phyloP scores from a whole-genome alignment of 1,284 basidiomycete species.

The Cutaneotrichosporon cyanovorans region DNA sequence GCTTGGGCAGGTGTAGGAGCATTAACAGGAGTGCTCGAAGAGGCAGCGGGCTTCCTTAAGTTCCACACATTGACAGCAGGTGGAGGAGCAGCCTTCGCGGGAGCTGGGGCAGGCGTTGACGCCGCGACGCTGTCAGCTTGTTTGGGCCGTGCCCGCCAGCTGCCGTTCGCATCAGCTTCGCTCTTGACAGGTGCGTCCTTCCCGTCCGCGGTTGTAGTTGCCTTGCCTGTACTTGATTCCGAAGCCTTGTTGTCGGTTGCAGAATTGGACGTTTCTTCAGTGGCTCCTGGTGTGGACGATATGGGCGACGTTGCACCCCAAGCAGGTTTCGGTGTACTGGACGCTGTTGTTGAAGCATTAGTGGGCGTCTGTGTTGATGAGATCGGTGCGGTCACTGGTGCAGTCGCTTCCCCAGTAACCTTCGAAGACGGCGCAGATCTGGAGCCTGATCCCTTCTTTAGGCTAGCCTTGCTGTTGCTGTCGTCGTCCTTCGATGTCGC shows the following conservation, averaged over 20 bases:
- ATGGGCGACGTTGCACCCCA: conserved; percentile 17
- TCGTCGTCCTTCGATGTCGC: conserved; percentile 4
- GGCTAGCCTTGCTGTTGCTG: conserved; percentile 1
- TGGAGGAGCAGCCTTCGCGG: conserved; percentile 21
- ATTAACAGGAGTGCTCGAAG: conserved; percentile 12
- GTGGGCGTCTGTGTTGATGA: too few species aligned
- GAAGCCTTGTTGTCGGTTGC: too few species aligned
- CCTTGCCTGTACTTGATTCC: too few species aligned
- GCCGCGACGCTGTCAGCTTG: conserved; percentile 4
- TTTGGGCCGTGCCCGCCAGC: conserved; percentile 28
- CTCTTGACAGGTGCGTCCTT: too few species aligned
- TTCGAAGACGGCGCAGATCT: conserved; percentile 3
- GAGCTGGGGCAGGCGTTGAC: not conserved
- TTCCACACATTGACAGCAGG: conserved; percentile 40
- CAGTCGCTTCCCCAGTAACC: not conserved
- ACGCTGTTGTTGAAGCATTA: not conserved
- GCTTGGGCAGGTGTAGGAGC: conserved; percentile 6
- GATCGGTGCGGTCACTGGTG: not conserved
- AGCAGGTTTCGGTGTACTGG: conserved; percentile 20
- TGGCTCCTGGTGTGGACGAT: too few species aligned
- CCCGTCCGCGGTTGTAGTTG: too few species aligned
- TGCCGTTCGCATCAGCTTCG: conserved; percentile 20
- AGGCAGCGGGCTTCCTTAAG: conserved; percentile 18
- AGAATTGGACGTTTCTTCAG: too few species aligned
- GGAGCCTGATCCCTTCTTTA: conserved; percentile 10